These are phyloP conservation scores for Quercus mongolica DNA, from an alignment of 306 rosid species.

Conservation along the genomic window DNA sequence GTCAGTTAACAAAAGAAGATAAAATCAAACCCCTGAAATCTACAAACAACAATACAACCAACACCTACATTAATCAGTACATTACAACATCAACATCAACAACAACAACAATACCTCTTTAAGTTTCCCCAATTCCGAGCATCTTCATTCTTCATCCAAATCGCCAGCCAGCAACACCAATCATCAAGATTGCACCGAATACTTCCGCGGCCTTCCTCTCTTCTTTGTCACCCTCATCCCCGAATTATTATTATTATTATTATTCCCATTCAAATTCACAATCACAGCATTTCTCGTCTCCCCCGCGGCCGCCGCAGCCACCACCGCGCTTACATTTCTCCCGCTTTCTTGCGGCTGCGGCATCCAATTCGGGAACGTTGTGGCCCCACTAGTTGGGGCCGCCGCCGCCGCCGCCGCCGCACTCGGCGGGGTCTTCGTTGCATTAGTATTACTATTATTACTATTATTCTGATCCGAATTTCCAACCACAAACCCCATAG, in stretches of 20 bases:
- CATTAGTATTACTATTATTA: too few relatives aligned
- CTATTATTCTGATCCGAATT: not conserved
- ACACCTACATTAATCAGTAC: too few relatives aligned
- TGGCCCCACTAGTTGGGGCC: not conserved
- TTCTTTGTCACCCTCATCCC: constrained; percentile 23
- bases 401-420: too few relatives aligned
- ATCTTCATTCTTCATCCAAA: not conserved
- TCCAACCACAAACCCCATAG: constrained; percentile 56
- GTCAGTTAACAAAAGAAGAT: not conserved
- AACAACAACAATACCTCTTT: not conserved
- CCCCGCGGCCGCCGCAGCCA: not conserved
- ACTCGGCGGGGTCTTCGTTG: too few relatives aligned
- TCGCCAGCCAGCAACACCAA: not conserved
- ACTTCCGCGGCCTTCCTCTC: constrained; percentile 59
- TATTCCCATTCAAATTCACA: constrained; percentile 25
- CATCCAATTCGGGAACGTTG: constrained; percentile 64
- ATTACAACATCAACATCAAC: not conserved
- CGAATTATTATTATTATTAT: not conserved
- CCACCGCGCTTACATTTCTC: constrained; percentile 4
- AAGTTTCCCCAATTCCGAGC: not conserved
- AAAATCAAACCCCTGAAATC: not conserved
- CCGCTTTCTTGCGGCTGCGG: constrained; percentile 29
- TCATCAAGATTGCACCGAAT: constrained; percentile 14
- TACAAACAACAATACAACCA: not conserved
- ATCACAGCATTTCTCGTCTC: not conserved